These are phyloP conservation scores for Gypsophila paniculata DNA, from an alignment of 179 eudicot genomes.

Conservation along the genomic window DNA sequence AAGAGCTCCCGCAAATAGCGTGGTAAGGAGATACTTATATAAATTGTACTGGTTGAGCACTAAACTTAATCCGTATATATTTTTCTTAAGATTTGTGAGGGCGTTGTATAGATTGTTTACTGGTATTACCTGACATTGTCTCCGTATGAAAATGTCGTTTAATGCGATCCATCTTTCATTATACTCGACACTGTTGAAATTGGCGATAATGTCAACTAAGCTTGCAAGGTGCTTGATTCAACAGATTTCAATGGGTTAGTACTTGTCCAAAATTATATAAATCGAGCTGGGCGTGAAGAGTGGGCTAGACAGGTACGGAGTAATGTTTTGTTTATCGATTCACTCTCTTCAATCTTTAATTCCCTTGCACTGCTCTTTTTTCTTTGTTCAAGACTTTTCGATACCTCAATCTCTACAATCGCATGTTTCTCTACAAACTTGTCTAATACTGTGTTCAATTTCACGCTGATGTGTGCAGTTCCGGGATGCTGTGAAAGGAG, in stretches of 20 bases:
- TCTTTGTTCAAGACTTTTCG: background rate
- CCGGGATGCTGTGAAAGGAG: conserved; percentile 63
- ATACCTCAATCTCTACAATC: background rate
- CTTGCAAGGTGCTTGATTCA: conserved; percentile 15
- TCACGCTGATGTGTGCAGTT: conserved; percentile 45
- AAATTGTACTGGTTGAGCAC: background rate
- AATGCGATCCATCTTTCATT: background rate
- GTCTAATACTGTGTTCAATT: background rate
- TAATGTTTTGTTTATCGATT: conserved; percentile 18
- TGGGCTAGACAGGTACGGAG: conserved; percentile 96
- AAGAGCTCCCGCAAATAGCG: no score
- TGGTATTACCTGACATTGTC: background rate
- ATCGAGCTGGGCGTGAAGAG: conserved; percentile 61
- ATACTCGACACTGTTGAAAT: background rate
- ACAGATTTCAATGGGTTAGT: conserved; percentile 89
- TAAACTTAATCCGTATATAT: background rate
- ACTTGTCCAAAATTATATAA: conserved; percentile 77
- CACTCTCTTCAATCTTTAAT: background rate
- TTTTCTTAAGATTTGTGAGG: background rate
- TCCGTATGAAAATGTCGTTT: background rate
- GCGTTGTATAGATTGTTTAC: no score
- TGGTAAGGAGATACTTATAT: background rate
- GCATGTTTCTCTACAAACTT: background rate
- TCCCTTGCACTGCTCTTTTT: background rate
- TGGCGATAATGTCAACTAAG: conserved; percentile 12